Percentiles rank a stretch among this genome's conserved stretches.
These are phyloP conservation scores for Xerocomellus chrysenteron DNA, from an alignment of 768 basidiomycete genomes.

Conservation along the genomic window DNA sequence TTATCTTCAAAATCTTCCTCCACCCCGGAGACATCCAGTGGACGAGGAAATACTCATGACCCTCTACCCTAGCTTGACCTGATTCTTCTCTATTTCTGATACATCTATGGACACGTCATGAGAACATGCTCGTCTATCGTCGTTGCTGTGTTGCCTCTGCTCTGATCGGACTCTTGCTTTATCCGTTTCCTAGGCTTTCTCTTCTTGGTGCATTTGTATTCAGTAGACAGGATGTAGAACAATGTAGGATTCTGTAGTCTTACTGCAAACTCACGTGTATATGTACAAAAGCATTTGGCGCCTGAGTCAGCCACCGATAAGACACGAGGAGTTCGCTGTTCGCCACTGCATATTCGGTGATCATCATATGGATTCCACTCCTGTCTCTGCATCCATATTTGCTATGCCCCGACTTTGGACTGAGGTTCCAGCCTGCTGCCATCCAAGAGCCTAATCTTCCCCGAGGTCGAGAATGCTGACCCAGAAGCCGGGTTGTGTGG, in stretches of 20 bases:
- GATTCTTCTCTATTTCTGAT: conserved; percentile 19
- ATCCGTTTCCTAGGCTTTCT: not conserved
- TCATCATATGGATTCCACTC: conserved; percentile 1
- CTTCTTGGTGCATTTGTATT: conserved; percentile 29
- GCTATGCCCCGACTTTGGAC: not conserved
- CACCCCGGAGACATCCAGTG: conserved; percentile 63
- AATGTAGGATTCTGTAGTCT: conserved; percentile 20
- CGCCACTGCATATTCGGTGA: not conserved
- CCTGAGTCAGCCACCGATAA: not conserved
- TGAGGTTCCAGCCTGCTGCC: not conserved
- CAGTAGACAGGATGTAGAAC: conserved; percentile 20
- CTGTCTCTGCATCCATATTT: not conserved
- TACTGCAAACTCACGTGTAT: not conserved
- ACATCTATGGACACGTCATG: conserved; percentile 9
- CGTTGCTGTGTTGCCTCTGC: conserved; percentile 8
- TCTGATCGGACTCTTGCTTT: conserved; percentile 10
- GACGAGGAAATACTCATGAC: conserved; percentile 72
- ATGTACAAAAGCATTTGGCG: not conserved
- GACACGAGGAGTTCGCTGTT: not conserved
- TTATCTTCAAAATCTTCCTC: conserved; percentile 59
- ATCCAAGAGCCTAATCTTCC: not conserved
- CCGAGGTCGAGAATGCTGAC: conserved; percentile 1
- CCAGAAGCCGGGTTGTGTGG: conserved; percentile 6
- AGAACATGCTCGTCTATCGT: conserved; percentile 1
- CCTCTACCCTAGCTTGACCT: conserved; percentile 39